Evolutionary conservation across 2,329 filamentous ascomycete genomes (phyloP), one percentile per base, ranked within the genome.

Genomic region (Claviceps arundinis): DNA sequence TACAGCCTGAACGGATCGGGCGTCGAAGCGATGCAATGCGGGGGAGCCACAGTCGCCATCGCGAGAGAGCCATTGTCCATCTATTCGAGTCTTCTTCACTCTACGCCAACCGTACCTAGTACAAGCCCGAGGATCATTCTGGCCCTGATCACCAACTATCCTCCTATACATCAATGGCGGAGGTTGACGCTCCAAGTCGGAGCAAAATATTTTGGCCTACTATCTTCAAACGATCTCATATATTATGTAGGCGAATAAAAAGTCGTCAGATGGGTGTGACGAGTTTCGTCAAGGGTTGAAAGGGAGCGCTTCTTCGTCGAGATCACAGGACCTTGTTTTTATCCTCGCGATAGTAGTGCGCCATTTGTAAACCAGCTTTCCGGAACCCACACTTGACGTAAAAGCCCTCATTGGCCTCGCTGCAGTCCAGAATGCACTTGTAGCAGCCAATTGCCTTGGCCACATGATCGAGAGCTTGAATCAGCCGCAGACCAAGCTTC

Each of bases 331-430:
- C 57, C 63, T 76, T 76, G 66, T 68, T 72, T 65, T 77, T 77
- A 60, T 67, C 65, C 47, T 63, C 68, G 54, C 84, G 89, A 66
- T 94, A 93, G 71, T 95, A 95, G 73, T 95, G 89, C 44, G 91
- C 89, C 93, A 98, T 97, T 71, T 98, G 88, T 52, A 96, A 72
- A 16, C 93, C 93, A 30, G 89, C 91, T 56, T 89, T 77, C 70
- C 89, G 85, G 70, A 95, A 97, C 54, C 91, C 91, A 70, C 93
- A 97, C 77, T 97, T 97, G 68, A 95, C 78, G 68, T 98, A 98
- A 74, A 98, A 97, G 22, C 90, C 91, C 69, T 95, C 89, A 67
- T 97, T 98, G 61, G 85, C 81, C 70, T 96, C 91, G 59, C 87
- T 94, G 74, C 93, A 98, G 70, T 97, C 91, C 58, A 97, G 79